Evolutionary conservation across 2,329 filamentous ascomycete genomes (phyloP), one percentile per base, ranked within the genome.

Genomic region (Pseudopyrenochaeta lycopersici): DNA sequence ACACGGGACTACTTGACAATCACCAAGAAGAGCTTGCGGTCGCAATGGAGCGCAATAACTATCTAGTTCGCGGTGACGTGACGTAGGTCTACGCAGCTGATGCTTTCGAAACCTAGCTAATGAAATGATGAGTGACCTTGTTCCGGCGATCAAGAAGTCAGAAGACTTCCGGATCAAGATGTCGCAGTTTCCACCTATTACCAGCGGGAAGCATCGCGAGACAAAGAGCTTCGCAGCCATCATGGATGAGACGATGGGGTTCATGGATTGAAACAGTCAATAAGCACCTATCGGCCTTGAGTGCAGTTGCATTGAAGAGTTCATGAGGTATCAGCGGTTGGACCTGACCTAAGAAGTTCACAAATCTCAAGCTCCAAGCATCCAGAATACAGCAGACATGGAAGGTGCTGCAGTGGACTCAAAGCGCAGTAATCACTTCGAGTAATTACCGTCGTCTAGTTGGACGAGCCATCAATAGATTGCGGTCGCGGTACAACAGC

Each of bases 1-100:
- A 99, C 73, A 83, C 87, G 1, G 81, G 82, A 6, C 84, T 99
- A 0, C 84, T 97, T 65, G 88, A 96, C 69, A 94, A 99, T 67
- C 95, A 99, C 72, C 95, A 99, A 76, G 84, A 87, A 17, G 92
- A 98, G 74, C 84, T 99, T 49, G 94, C 94, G 0, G 81, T 87
- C 44, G 88, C 91, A 62, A 83, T 98, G 51, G 85, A 89, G 29
- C 78, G 81, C 20, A 85, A 91, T 62, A 88, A 89, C 20, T 96
- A 96, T 76, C 86, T 91, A 2, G 82, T 93, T n/a, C 83, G 88
- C 64, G 90, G 89, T 10, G 79, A 82, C 47, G 77, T 91, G 36
- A 81, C 84, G 89, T 92, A 82, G 49, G 83, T 46, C 6, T 7
- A n/a, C 6, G 1, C 6, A 2, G 20, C 18, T n/a, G 11, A 17